Base-by-base conservation (phyloP, 768 basidiomycete genomes). In the Kwoniella sp. region DNA sequence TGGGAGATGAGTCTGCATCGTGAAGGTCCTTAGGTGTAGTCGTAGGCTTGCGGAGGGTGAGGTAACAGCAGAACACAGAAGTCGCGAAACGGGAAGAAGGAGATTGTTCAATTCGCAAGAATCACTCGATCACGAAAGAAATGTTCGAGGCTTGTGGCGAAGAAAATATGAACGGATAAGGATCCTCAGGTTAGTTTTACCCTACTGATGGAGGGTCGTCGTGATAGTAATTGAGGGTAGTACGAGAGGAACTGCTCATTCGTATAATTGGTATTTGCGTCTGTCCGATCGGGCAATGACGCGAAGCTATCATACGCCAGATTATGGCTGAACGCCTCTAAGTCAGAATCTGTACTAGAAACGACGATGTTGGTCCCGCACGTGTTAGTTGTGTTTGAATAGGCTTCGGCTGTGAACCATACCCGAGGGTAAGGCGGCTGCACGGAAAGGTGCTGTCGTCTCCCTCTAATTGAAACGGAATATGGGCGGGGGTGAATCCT, bases 131-230 rank as follows among this genome's bases (percentile, higher is more conserved):
- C n/a, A n/a, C n/a, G n/a, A n/a, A n/a, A n/a, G n/a, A n/a, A n/a
- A n/a, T n/a, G n/a, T n/a, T n/a, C n/a, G n/a, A n/a, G n/a, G n/a
- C n/a, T n/a, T n/a, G n/a, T n/a, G n/a, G n/a, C n/a, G n/a, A n/a
- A n/a, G n/a, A n/a, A n/a, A n/a, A n/a, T n/a, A n/a, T n/a, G n/a
- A n/a, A n/a, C n/a, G n/a, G n/a, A n/a, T n/a, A n/a, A n/a, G n/a
- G n/a, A n/a, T n/a, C n/a, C n/a, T n/a, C 82, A 84, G 83, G 82
- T 84, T 84, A 84, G 82, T 84, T 84, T 84, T 84, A 84, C 83
- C 82, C 82, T 84, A 83, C 82, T 84, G 82, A 83, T 84, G 83
- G 79, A 80, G 81, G 73, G 81, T 83, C 78, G 77, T 82, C 80
- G 79, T 79, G 80, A 84, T 79, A 81, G 82, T 82, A 84, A 83